A percentile compares a stretch with the other conserved stretches of the same genome.
phyloP scores from a whole-genome alignment of 257 asterid genomes.

The Solanum peruvianum region DNA sequence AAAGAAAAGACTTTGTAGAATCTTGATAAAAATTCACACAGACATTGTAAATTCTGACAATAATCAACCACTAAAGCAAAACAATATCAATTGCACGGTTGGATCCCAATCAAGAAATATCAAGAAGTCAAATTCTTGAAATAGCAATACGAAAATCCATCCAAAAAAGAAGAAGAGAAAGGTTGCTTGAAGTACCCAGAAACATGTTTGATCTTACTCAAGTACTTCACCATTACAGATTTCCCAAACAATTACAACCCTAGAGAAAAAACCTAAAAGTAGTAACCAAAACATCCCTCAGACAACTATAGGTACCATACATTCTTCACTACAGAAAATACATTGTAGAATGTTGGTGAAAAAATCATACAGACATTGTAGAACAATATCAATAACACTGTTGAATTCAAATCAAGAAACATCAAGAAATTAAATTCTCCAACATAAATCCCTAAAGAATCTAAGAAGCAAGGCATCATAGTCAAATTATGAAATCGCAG shows the following conservation, averaged over 20 bases:
- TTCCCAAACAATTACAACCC: background rate
- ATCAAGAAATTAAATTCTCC: background rate
- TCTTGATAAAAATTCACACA: background rate
- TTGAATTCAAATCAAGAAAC: background rate
- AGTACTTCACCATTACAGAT: background rate
- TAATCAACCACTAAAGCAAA: background rate
- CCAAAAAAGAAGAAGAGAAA: background rate
- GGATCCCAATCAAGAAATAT: background rate
- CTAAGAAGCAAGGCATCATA: background rate
- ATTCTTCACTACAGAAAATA: background rate
- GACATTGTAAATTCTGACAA: background rate
- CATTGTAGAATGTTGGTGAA: background rate
- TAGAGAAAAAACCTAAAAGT: background rate
- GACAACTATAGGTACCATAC: background rate
- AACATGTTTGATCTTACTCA: too few relatives aligned
- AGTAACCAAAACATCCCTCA: background rate
- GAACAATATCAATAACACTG: background rate
- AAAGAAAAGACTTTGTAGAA: background rate
- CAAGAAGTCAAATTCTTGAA: background rate
- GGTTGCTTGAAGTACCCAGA: background rate
- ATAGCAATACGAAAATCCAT: background rate
- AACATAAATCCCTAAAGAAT: background rate
- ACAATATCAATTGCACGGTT: background rate
- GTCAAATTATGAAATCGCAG: background rate
- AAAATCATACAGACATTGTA: background rate